Base-by-base conservation (phyloP, 208 protist genomes). In the Borovskyia barvae region DNA sequence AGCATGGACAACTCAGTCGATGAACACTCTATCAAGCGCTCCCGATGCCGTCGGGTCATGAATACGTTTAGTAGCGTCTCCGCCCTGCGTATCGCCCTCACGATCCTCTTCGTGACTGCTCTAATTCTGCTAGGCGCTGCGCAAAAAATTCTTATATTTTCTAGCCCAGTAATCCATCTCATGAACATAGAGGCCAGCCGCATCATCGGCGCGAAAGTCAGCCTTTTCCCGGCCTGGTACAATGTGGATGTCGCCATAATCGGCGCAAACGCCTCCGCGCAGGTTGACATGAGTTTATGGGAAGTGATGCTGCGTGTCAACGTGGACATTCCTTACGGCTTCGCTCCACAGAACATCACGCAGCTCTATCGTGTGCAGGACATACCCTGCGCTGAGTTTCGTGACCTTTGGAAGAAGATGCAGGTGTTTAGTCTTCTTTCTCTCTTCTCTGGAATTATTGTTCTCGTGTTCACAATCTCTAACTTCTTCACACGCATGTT, bases 401-500 rank as follows among this genome's bases (percentile, higher is more conserved):
- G 50, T 3, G 53, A 32, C 11, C 46, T 64, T 15, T 59, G 77
- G 12, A 77, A 74, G 40, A 51, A 48, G 15, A 43, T 72, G 43
- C 73, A 85, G 46, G 52, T 77, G 17, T 68, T 77, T 26, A 72
- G 65, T 11, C 25, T 85, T 15, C 61, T 85, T n/a, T 55, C 51
- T 15, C 66, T 85, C 45, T 85, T 85, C 54, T 47, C 61, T 0
- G 57, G 49, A 37, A 63, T 75, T 40, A 69, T 80, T 11, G 45
- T 56, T 2, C 59, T 77, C 11, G 48, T 74, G 9, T 58, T 85
- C n/a, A 53, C 65, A 25, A 47, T 72, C 12, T 63, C 63, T 9
- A 79, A 58, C 47, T 75, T 78, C 48, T 85, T 78, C 32, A 75
- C 63, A 4, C 69, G 74, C n/a, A 25, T 78, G 59, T 67, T 85